phyloP scores from a whole-genome alignment of 345 rosid genomes.

The Salix dunnii region DNA sequence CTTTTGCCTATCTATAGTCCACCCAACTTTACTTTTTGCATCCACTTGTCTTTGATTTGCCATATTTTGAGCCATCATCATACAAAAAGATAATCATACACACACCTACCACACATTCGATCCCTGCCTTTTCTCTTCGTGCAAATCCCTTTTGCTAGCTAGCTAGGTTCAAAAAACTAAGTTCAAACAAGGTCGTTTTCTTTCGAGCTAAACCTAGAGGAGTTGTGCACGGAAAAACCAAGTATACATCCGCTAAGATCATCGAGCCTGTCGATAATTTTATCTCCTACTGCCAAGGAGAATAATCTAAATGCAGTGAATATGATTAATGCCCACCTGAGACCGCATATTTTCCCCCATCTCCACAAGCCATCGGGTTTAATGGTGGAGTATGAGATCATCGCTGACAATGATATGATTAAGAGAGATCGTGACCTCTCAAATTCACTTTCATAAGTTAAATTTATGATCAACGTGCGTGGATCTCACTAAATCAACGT shows the following conservation, averaged over 20 bases:
- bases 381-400: background rate
- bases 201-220: background rate
- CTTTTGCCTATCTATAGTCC: background rate
- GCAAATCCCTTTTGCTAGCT: background rate
- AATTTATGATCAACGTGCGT: background rate
- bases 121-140: background rate
- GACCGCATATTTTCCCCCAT: background rate
- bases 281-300: background rate
- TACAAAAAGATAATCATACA: background rate
- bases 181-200: background rate
- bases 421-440: background rate
- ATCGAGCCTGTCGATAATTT: background rate
- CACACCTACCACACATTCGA: background rate
- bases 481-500: no score
- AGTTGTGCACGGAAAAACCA: conserved; percentile 13
- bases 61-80: conserved; percentile 1
- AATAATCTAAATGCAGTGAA: background rate
- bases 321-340: background rate
- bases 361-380: background rate
- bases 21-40: background rate
- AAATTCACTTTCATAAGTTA: background rate
- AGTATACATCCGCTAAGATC: background rate
- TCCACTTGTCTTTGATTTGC: background rate
- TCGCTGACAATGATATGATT: background rate
- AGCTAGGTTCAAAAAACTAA: background rate